phyloP scores from a whole-genome alignment of 2,329 filamentous ascomycete genomes.

The Microcera coccophila region DNA sequence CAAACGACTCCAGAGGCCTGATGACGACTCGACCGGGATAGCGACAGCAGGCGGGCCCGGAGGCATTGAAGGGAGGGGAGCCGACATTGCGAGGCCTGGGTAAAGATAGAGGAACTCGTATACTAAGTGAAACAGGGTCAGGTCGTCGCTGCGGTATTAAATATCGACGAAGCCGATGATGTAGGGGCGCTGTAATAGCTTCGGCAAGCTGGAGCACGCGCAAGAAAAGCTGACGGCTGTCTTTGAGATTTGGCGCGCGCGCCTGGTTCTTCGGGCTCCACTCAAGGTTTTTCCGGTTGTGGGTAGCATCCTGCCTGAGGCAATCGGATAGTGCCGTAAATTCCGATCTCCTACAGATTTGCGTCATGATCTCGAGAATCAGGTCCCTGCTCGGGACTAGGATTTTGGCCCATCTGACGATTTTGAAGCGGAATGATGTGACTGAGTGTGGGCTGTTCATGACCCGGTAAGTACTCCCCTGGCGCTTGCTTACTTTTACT shows the following conservation, averaged over 20 bases:
- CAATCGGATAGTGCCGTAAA: slow-evolving; percentile 8
- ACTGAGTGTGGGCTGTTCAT: slow-evolving; percentile 21
- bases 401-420: slow-evolving; percentile 20
- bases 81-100: slow-evolving; percentile 37
- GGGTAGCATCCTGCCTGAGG: slow-evolving; percentile 21
- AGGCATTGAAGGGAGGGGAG: slow-evolving; percentile 48
- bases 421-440: slow-evolving; percentile 25
- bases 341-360: slow-evolving; percentile 3
- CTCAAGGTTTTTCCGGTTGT: slow-evolving; percentile 29
- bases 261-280: slow-evolving; percentile 18
- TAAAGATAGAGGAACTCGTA: slow-evolving; percentile 21
- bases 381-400: too few relatives aligned
- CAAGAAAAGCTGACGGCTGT: slow-evolving; percentile 32
- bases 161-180: slow-evolving; percentile 31
- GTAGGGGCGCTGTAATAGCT: slow-evolving; percentile 32
- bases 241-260: slow-evolving; percentile 30
- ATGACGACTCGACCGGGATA: slow-evolving; percentile 53
- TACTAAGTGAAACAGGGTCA: slow-evolving; percentile 23
- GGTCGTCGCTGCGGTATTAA: slow-evolving; percentile 24
- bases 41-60: slow-evolving; percentile 41
- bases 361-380: neutral
- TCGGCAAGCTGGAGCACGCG: slow-evolving; percentile 31
- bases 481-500: too few relatives aligned
- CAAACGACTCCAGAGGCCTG: slow-evolving; percentile 83
- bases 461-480: slow-evolving; percentile 3